Conservation (phyloP, 768 basidiomycete species). For the Dacryopinax spathularia region DNA sequence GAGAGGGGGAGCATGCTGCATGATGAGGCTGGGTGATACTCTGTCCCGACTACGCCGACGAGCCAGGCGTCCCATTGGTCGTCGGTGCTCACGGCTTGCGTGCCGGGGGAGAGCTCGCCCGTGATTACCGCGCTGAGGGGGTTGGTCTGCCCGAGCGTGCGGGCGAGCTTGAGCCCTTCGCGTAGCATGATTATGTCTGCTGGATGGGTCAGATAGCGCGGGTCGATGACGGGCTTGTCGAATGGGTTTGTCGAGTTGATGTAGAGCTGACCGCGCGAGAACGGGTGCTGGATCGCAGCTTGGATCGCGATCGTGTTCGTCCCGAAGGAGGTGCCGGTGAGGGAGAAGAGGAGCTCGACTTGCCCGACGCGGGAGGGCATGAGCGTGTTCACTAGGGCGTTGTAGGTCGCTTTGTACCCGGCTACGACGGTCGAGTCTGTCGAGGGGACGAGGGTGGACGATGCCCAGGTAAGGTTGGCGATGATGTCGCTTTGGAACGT, state of each 20-base stretch:
- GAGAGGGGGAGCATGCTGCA: slow-evolving; percentile 43
- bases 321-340: slow-evolving; percentile 24
- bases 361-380: slow-evolving; percentile 33
- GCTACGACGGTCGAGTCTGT: slow-evolving; percentile 32
- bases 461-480: slow-evolving; percentile 22
- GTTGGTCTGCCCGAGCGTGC: slow-evolving; percentile 36
- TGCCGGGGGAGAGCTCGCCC: slow-evolving; percentile 38
- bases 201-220: slow-evolving; percentile 45
- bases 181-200: slow-evolving; percentile 40
- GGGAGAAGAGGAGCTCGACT: slow-evolving; percentile 41
- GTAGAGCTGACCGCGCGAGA: slow-evolving; percentile 47
- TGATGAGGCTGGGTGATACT: slow-evolving; percentile 44
- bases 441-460: slow-evolving; percentile 32
- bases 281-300: slow-evolving; percentile 50
- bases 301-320: slow-evolving; percentile 38
- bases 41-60: slow-evolving; percentile 30
- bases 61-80: slow-evolving; percentile 43
- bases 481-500: slow-evolving; percentile 25
- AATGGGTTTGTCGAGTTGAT: slow-evolving; percentile 49
- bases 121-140: slow-evolving; percentile 37
- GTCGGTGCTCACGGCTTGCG: slow-evolving; percentile 35
- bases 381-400: slow-evolving; percentile 29
- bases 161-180: slow-evolving; percentile 49
- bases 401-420: slow-evolving; percentile 45
- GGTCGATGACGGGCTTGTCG: slow-evolving; percentile 48